phyloP scores from a whole-genome alignment of 176 grass and related monocot species.

The Dendrocalamus sinicus region DNA sequence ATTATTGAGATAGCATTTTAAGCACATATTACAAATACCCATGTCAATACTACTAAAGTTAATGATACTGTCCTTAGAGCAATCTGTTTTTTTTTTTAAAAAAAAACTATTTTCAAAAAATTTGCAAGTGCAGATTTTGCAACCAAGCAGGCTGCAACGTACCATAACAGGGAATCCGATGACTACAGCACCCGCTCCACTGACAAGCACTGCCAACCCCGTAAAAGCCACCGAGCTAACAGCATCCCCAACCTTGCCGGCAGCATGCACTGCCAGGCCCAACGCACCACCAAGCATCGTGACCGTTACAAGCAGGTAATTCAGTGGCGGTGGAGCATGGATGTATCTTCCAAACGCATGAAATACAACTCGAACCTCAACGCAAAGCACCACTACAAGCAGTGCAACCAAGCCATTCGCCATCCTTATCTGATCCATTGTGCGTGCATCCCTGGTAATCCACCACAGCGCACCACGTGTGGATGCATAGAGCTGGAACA shows the following conservation, averaged over 20 bases:
- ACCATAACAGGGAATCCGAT: slow-evolving; percentile 89
- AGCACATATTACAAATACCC: neutral
- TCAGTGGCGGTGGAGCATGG: slow-evolving; percentile 83
- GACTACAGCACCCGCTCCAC: slow-evolving; percentile 79
- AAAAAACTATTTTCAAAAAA: neutral
- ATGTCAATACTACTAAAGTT: neutral
- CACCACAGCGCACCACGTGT: slow-evolving; percentile 78
- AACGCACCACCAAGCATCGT: slow-evolving; percentile 84
- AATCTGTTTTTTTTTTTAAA: neutral
- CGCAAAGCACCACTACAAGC: slow-evolving; percentile 79
- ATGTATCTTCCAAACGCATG: slow-evolving; percentile 85
- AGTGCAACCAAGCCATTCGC: slow-evolving; percentile 78
- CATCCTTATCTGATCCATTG: slow-evolving; percentile 77
- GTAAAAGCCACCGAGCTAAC: slow-evolving; percentile 76
- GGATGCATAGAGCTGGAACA: slow-evolving; percentile 94
- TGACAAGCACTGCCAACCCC: slow-evolving; percentile 65
- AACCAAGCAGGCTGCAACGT: slow-evolving; percentile 40
- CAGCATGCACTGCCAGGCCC: slow-evolving; percentile 72
- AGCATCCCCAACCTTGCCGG: slow-evolving; percentile 84
- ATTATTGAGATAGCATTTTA: neutral
- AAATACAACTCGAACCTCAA: slow-evolving; percentile 93
- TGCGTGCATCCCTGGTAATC: slow-evolving; percentile 68
- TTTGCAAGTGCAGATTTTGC: neutral
- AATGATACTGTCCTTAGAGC: too few species aligned
- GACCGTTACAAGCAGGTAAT: slow-evolving; percentile 93